Conservation (phyloP, 2,329 filamentous ascomycete species). For the Hypoxylon sp. region DNA sequence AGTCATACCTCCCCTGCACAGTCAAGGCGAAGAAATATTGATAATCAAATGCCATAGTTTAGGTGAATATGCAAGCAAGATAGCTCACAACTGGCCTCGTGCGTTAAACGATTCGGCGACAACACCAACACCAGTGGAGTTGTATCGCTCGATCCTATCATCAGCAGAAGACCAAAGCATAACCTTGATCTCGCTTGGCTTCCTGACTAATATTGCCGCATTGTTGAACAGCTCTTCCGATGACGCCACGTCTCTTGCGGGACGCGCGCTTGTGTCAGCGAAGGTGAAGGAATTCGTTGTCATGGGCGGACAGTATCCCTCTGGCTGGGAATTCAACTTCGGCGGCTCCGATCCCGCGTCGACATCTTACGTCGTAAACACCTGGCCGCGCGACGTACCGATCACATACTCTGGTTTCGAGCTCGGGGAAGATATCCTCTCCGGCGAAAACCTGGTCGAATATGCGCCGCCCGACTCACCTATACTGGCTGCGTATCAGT, state of each 20-base stretch:
- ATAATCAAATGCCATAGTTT: constrained; percentile 28
- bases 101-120: constrained; percentile 22
- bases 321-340: constrained; percentile 60
- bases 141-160: constrained; percentile 56
- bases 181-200: constrained; percentile 56
- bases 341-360: constrained; percentile 49
- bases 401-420: constrained; percentile 56
- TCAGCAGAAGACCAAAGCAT: constrained; percentile 52
- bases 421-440: constrained; percentile 52
- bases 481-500: constrained; percentile 51
- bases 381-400: constrained; percentile 49
- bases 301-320: constrained; percentile 61
- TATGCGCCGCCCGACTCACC: constrained; percentile 47
- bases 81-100: constrained; percentile 52
- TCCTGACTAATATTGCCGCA: constrained; percentile 57
- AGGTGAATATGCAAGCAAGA: constrained; percentile 57
- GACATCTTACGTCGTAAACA: constrained; percentile 56
- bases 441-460: constrained; percentile 50
- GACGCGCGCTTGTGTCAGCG: constrained; percentile 51
- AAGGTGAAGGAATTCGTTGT: constrained; percentile 61
- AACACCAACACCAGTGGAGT: constrained; percentile 47
- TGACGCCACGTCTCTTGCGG: constrained; percentile 49
- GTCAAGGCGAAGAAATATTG: neutral
- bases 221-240: constrained; percentile 57
- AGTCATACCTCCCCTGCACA: neutral